Evolutionary conservation across 2,329 filamentous ascomycete genomes (phyloP).

Genomic region (Xylaria polymorpha): DNA sequence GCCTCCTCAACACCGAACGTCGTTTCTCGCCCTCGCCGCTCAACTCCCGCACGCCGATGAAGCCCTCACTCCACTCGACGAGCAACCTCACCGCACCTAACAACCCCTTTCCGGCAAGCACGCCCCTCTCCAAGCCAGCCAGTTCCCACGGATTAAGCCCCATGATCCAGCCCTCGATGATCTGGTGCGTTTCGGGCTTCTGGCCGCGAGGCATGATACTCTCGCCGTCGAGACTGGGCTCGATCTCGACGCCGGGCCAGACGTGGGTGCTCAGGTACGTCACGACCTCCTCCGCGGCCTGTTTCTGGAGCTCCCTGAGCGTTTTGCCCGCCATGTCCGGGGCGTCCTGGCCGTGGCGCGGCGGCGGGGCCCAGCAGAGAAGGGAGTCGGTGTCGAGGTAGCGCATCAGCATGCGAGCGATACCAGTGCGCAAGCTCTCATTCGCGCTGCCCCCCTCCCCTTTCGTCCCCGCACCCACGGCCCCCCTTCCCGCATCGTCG

Average conservation of each 20-base stretch:
- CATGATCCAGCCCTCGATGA: slow-evolving; percentile 81
- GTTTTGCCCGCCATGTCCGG: slow-evolving; percentile 59
- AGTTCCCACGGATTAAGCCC: slow-evolving; percentile 82
- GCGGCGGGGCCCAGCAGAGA: slow-evolving; percentile 82
- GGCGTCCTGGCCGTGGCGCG: slow-evolving; percentile 59
- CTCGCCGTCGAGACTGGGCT: slow-evolving; percentile 81
- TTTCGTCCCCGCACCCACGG: slow-evolving; percentile 51
- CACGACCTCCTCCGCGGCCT: slow-evolving; percentile 76
- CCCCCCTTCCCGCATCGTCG: slow-evolving; percentile 64
- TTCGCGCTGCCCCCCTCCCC: slow-evolving; percentile 34
- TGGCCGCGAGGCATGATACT: slow-evolving; percentile 82
- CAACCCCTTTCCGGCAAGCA: slow-evolving; percentile 88
- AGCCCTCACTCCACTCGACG: slow-evolving; percentile 86
- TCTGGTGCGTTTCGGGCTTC: slow-evolving; percentile 76
- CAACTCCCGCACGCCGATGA: slow-evolving; percentile 59
- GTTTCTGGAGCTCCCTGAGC: slow-evolving; percentile 78
- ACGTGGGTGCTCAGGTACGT: slow-evolving; percentile 76
- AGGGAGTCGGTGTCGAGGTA: slow-evolving; percentile 94
- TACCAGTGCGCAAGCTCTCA: slow-evolving; percentile 67
- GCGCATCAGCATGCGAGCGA: slow-evolving; percentile 77
- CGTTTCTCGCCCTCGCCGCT: slow-evolving; percentile 49
- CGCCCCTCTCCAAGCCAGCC: slow-evolving; percentile 84
- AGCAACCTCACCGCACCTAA: slow-evolving; percentile 80
- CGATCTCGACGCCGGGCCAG: slow-evolving; percentile 85
- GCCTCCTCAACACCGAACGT: slow-evolving; percentile 86